These are phyloP conservation scores for Austroboletus sp. DNA, from an alignment of 1,284 basidiomycete species.

Conservation along the genomic window DNA sequence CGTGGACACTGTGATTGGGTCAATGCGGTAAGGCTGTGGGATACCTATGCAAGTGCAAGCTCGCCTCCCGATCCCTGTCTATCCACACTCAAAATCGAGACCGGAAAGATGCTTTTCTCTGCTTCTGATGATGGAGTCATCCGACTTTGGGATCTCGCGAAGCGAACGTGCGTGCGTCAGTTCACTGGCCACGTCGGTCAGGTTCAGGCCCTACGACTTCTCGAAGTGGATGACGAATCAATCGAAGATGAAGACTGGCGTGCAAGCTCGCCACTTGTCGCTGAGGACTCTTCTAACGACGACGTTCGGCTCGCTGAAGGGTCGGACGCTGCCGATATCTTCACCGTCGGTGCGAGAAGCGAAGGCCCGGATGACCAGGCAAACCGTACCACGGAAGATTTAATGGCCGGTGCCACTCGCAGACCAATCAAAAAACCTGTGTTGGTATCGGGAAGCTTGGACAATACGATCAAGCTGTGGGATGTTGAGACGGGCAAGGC, in stretches of 20 bases:
- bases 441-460: constrained; percentile 84
- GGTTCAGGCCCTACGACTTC: constrained; percentile 84
- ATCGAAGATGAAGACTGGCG: constrained; percentile 27
- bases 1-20: constrained; percentile 96
- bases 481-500: constrained; percentile 84
- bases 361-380: constrained; percentile 13
- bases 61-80: constrained; percentile 34
- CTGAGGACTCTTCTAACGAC: constrained; percentile 18
- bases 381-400: constrained; percentile 2
- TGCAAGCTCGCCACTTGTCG: constrained; percentile 9
- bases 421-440: constrained; percentile 49
- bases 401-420: neutral
- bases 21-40: constrained; percentile 92
- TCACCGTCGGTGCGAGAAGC: constrained; percentile 21
- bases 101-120: constrained; percentile 92
- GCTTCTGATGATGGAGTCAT: constrained; percentile 93
- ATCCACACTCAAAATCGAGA: constrained; percentile 49
- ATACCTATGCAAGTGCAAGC: constrained; percentile 49
- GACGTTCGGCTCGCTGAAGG: constrained; percentile 12
- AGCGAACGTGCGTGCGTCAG: constrained; percentile 74
- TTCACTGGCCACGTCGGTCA: constrained; percentile 91
- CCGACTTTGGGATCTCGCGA: constrained; percentile 87
- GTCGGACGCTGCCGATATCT: constrained; percentile 18
- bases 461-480: constrained; percentile 97
- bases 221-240: constrained; percentile 54